Base-by-base conservation (phyloP, 2,329 filamentous ascomycete species). In the Ophiobolus disseminans region DNA sequence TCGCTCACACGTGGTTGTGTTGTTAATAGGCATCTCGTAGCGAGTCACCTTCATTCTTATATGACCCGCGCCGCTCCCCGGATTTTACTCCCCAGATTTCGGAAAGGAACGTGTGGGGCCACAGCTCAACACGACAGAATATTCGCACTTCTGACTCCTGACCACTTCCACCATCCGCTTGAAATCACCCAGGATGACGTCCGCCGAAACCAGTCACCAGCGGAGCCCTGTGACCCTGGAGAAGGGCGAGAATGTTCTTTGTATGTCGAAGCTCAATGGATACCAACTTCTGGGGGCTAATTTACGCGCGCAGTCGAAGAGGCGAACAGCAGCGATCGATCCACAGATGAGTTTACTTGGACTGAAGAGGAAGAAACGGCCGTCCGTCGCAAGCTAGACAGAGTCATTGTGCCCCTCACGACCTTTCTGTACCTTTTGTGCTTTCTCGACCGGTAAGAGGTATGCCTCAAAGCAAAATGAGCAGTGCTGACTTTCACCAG, bases 341-440 rank as follows among this genome's bases (percentile, higher is more conserved):
- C 65, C 20, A 59, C 53, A 3, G 65, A 71, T 3, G 69, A 66
- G 14, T 66, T 78, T 30, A 72, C 72, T 30, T 83, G 81, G 80
- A 79, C 79, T 4, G 70, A 72, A 26, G 78, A 75, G 38, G 81
- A 83, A 54, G 80, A 83, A 66, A 74, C 64, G 14, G 65, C 60
- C 1, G 69, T 83, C 14, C 75, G 80, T 49, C 77, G 75, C 54
- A 82, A 81, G 68, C 70, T 84, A 32, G 81, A 84, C 64, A 76
- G 73, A 68, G 76, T 79, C 52, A 74, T 80, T 20, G 75, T 83
- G 14, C 81, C 81, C 0, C 63, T 80, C 19, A 78, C 82, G 9
- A 83, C 81, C 1, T 58, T 81, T 6, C 65, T 84, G 10, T 84
- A 83, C 58, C 70, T 83, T 53, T 66, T 83, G 11, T 82, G 79